Base-by-base conservation (phyloP, 1,284 basidiomycete species). In the Sphagnurus paluster region DNA sequence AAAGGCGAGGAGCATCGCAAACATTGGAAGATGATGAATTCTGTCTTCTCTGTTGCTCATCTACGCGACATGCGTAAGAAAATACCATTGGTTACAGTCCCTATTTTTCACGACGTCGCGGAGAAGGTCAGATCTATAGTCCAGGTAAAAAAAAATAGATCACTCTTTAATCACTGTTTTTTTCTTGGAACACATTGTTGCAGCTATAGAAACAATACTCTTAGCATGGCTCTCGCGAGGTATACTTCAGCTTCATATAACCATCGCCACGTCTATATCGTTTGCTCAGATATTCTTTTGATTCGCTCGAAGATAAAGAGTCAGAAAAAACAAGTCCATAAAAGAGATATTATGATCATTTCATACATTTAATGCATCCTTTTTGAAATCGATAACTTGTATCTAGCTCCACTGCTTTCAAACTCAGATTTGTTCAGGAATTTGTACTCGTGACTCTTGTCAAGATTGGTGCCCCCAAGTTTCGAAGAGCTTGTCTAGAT, bases 11-110 rank as follows among this genome's bases (percentile, higher is more conserved):
- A 67, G 17, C 74, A 76, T 53, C 62, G 60, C 35, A 69, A 64
- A 44, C 72, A 76, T 47, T 64, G 74, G 4, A 75, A 75, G 53
- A 65, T 77, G 56, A 57, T 79, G 20, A 73, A 70, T 44, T 74
- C 74, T 0, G 70, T 71, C 0, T 79, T 79, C 54, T 73, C 72
- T 1, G 63, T 62, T 3, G 58, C 61, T 2, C 71, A 76, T 39
- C 66, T 77, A 55, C 70, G 70, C 2, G 52, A 59, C 8, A 62
- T 75, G 59, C 41, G 58, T 60, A 36, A 17, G 58, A 25, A 10
- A 8, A 1, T 14, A 17, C 24, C 13, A 11, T 10, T 5, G 19
- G 19, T 4, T 23, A 19, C 19, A 56, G 61, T 72, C 28, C 70
- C 69, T 1, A 58, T 63, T 5, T 67, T 76, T 23, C 61, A 65